Percentiles rank a stretch among this genome's conserved stretches.
phyloP scores from a whole-genome alignment of 148 eudicot genomes.

The Vaccinium darrowii region DNA sequence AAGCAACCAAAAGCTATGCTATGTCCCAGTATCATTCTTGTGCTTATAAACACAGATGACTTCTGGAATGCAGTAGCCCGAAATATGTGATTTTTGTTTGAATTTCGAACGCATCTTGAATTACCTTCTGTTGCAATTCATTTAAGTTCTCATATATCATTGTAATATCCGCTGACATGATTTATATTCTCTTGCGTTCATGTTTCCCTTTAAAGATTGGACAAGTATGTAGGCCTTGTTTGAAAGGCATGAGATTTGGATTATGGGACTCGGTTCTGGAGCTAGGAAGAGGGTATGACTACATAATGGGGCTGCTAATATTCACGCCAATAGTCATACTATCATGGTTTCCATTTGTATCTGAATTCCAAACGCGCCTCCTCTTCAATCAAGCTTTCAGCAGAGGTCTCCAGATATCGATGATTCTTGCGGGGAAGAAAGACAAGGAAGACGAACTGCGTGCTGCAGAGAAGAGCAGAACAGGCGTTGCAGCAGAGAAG shows the following conservation, averaged over 20 bases:
- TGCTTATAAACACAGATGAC: neutral
- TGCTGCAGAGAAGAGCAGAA: neutral
- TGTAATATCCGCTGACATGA: neutral
- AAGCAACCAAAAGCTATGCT: neutral
- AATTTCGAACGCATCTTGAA: neutral
- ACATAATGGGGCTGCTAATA: conserved; percentile 72
- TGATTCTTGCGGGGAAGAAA: conserved; percentile 90
- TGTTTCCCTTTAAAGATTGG: conserved; percentile 43
- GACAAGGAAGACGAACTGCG: conserved; percentile 33
- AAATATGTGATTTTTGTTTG: neutral
- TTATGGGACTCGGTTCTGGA: conserved; percentile 93
- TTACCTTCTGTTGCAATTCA: neutral
- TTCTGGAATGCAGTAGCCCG: conserved; percentile 6
- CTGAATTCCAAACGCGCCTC: conserved; percentile 91
- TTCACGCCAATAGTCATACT: conserved; percentile 81
- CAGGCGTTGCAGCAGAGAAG: neutral
- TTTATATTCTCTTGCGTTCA: neutral
- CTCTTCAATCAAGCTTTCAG: conserved; percentile 99
- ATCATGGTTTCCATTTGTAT: conserved; percentile 93
- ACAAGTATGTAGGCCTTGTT: conserved; percentile 73
- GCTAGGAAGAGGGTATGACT: conserved; percentile 86
- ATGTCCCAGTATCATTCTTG: neutral
- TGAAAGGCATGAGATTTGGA: conserved; percentile 61
- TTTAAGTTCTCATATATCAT: neutral
- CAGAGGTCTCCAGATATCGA: conserved; percentile 93